Evolutionary conservation across 148 eudicot genomes (phyloP), one percentile per base, ranked within the genome.

Genomic region (Oxyria digyna): DNA sequence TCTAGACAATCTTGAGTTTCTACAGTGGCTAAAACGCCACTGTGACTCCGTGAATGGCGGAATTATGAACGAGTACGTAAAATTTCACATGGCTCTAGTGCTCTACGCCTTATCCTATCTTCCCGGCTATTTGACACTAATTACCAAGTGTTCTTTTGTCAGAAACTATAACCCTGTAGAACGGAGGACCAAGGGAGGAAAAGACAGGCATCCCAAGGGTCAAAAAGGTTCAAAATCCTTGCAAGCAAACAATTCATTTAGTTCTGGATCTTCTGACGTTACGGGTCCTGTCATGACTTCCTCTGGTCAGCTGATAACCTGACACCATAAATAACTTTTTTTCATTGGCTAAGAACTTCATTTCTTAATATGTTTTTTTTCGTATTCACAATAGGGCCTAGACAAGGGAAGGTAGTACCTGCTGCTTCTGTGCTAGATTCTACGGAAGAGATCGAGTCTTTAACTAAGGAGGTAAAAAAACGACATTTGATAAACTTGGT

Each of bases 11-110:
- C 79, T 93, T 84, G 98, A 93, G 82, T 86, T 93, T 81, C 80
- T 93, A 69, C 98, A 93, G 74, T 93, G 98, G 98, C 76, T 93
- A 69, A 93, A 93, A 69, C 96, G 91, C 76, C 90, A 89, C 69
- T 93, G 96, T 67, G 92, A 93, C 80, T 89, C 96, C 32, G 74
- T 89, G 77, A 89, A 83, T 63, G 91, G 91, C 67, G 98, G 95
- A 72, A 78, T 93, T 45, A 86, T 83, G 91, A 89, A 87, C 50
- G 89, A 87, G 98, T 93, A 87, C 67, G 73, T 55, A 14, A 9
- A 67, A 20, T 13, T 40, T 31, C 37, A 14, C 42, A 40, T 55
- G 24, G 14, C 23, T 12, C 13, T 54, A 40, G 45, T n/a, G 14
- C 23, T 12, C 13, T 54, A 35, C 27, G 33, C 54, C 11, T 27